phyloP scores from a whole-genome alignment of 2,329 filamentous ascomycete species.

The Pseudogymnoascus sp. region DNA sequence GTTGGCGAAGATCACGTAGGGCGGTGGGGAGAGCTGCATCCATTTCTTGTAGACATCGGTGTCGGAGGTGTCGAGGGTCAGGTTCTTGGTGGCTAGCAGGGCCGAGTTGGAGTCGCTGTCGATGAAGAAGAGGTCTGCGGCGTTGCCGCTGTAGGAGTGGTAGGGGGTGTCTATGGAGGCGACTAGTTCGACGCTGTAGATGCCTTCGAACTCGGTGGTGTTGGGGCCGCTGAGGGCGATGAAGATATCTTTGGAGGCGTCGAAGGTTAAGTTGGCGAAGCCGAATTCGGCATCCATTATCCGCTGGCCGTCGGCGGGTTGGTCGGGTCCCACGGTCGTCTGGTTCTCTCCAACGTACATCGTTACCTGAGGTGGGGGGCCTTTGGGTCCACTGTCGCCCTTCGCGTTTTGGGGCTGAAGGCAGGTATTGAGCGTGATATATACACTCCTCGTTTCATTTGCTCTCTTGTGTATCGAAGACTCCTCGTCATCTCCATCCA shows the following conservation, averaged over 20 bases:
- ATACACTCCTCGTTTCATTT: slow-evolving; percentile 38
- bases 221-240: slow-evolving; percentile 67
- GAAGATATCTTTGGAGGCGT: slow-evolving; percentile 60
- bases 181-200: slow-evolving; percentile 74
- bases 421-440: slow-evolving; percentile 81
- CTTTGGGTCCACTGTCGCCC: slow-evolving; percentile 12
- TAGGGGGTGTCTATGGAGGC: slow-evolving; percentile 74
- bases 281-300: slow-evolving; percentile 19
- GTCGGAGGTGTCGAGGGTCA: slow-evolving; percentile 45
- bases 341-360: slow-evolving; percentile 65
- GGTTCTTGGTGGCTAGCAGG: slow-evolving; percentile 67
- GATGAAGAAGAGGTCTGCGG: slow-evolving; percentile 57
- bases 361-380: slow-evolving; percentile 60
- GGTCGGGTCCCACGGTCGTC: slow-evolving; percentile 53
- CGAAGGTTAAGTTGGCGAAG: slow-evolving; percentile 45
- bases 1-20: slow-evolving; percentile 72
- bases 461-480: background rate
- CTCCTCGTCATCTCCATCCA: slow-evolving; percentile 11
- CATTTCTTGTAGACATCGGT: slow-evolving; percentile 42
- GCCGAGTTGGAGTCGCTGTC: slow-evolving; percentile 77
- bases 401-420: slow-evolving; percentile 50
- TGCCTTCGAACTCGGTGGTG: slow-evolving; percentile 44
- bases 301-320: slow-evolving; percentile 13
- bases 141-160: slow-evolving; percentile 46
- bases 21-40: slow-evolving; percentile 51